Evolutionary conservation across 2,329 filamentous ascomycete species (phyloP).

Genomic region (Fusarium bactridioides): DNA sequence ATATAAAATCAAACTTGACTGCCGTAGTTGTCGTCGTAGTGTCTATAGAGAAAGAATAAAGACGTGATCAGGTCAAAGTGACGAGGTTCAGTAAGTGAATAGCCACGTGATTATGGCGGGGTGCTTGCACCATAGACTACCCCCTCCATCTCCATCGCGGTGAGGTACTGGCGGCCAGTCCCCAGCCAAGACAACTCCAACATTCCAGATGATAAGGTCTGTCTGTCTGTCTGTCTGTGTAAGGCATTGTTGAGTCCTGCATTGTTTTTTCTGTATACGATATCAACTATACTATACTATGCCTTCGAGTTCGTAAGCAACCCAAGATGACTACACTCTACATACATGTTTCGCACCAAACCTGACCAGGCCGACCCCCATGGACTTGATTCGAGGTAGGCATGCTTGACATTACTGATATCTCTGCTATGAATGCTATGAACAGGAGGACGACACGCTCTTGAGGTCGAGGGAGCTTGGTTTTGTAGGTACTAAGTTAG

Average conservation of each 20-base stretch:
- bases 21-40: not conserved
- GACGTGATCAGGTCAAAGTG: not conserved
- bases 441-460: not conserved
- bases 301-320: not conserved
- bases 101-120: not conserved
- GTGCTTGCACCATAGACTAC: not conserved
- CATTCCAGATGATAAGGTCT: not conserved
- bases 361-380: not conserved
- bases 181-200: not conserved
- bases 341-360: not conserved
- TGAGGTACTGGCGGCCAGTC: not conserved
- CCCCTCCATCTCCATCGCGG: not conserved
- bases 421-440: not conserved
- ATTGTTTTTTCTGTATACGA: not conserved
- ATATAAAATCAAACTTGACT: not conserved
- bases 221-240: not conserved
- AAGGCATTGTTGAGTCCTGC: not conserved
- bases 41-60: not conserved
- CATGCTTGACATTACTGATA: not conserved
- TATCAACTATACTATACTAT: not conserved
- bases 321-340: not conserved
- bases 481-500: not conserved
- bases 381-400: not conserved
- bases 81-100: not conserved
- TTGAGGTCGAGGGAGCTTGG: not conserved